These are phyloP conservation scores for Sporothrix inflata DNA, from an alignment of 2,329 filamentous ascomycete genomes.

Conservation along the genomic window DNA sequence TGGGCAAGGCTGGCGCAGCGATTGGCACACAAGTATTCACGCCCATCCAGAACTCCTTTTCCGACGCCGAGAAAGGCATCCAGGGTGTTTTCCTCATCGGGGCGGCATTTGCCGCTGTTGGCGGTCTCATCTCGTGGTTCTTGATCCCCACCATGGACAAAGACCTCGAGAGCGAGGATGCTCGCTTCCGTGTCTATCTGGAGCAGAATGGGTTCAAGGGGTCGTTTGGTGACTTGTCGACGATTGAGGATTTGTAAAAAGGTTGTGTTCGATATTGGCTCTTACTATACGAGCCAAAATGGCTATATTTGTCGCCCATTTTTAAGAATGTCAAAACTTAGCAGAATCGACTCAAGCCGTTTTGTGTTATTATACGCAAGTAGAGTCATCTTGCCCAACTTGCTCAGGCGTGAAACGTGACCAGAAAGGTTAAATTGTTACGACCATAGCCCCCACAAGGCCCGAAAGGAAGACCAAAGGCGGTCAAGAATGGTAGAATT, in stretches of 20 bases:
- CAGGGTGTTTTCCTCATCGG: constrained; percentile 38
- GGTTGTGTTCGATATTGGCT: no score
- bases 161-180: constrained; percentile 20
- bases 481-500: no score
- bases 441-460: no score
- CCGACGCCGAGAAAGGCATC: constrained; percentile 32
- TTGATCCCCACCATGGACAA: constrained; percentile 47
- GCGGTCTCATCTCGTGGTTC: constrained; percentile 49
- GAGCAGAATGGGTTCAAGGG: constrained; percentile 22
- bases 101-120: constrained; percentile 51
- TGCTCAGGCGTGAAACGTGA: no score
- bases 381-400: no score
- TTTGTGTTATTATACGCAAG: no score
- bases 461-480: no score
- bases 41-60: constrained; percentile 51
- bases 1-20: constrained; percentile 54
- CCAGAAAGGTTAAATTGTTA: no score
- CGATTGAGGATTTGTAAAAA: not conserved
- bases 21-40: constrained; percentile 56
- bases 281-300: no score
- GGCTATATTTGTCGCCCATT: no score
- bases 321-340: no score
- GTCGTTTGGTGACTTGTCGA: constrained; percentile 21
- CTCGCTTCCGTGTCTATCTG: constrained; percentile 20
- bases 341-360: no score